Evolutionary conservation across 352 stramenopile genomes (phyloP).

Genomic region (Stephanocyclus meneghinianus): DNA sequence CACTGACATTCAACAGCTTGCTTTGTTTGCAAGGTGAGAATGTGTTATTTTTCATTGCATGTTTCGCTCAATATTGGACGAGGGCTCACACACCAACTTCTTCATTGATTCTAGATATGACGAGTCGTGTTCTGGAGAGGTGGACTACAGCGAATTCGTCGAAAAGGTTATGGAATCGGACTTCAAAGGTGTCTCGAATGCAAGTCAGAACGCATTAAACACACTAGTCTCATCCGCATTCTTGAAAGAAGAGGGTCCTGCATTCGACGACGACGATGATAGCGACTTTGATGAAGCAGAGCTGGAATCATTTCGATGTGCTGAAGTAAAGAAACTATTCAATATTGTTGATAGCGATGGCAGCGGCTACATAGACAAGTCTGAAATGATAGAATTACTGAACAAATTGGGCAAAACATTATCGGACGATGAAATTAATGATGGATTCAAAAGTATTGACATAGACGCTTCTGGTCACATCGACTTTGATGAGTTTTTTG

Average conservation of each 20-base stretch:
- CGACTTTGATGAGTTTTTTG: conserved; percentile 61
- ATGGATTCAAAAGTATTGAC: conserved; percentile 50
- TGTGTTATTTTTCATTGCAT: not conserved
- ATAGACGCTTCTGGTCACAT: conserved; percentile 47
- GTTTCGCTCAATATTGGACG: not conserved
- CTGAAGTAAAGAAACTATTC: conserved; percentile 56
- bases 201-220: conserved; percentile 45
- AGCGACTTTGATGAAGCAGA: conserved; percentile 63
- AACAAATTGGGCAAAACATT: conserved; percentile 42
- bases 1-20: conserved; percentile 65
- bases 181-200: conserved; percentile 54
- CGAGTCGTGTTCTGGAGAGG: conserved; percentile 61
- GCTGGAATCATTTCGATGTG: conserved; percentile 43
- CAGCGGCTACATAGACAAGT: conserved; percentile 45
- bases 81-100: not conserved
- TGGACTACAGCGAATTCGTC: conserved; percentile 67
- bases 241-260: conserved; percentile 29
- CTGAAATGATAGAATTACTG: conserved; percentile 45
- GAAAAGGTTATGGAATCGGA: conserved; percentile 69
- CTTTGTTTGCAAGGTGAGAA: conserved; percentile 57
- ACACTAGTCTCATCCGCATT: conserved; percentile 58
- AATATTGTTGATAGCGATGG: conserved; percentile 52
- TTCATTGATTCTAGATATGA: conserved; percentile 41
- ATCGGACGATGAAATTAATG: conserved; percentile 29
- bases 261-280: conserved; percentile 55